phyloP scores from a whole-genome alignment of 345 rosid species.

The Dipteronia sinensis region DNA sequence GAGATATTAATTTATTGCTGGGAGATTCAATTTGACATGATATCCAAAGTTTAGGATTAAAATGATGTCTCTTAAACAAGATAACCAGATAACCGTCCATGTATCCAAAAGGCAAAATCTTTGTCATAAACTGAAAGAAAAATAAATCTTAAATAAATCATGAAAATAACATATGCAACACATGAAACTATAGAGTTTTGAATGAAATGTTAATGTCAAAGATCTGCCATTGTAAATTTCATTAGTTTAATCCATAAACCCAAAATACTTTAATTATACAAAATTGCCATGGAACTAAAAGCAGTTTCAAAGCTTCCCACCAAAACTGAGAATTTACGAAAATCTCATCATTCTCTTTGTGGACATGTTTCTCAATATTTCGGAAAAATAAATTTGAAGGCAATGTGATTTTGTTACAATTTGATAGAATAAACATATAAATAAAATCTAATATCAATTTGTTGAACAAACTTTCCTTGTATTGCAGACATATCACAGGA shows the following conservation, averaged over 20 bases:
- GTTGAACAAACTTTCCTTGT: not conserved
- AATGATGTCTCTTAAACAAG: not conserved
- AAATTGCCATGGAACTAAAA: not conserved
- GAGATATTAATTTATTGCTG: not conserved
- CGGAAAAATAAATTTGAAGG: not conserved
- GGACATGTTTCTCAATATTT: not conserved
- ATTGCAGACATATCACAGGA: not conserved
- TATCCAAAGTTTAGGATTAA: not conserved
- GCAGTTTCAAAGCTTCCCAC: not conserved
- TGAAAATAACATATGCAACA: not conserved
- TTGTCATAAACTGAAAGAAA: not conserved
- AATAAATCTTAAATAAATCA: not conserved
- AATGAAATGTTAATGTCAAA: not conserved
- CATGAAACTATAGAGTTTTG: not conserved
- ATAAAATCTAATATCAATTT: not conserved
- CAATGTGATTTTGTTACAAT: not conserved
- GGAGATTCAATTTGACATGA: constrained; percentile 5
- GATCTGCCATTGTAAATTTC: not conserved
- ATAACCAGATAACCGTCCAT: not conserved
- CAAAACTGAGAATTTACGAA: not conserved
- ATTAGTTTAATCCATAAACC: not conserved
- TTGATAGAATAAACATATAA: not conserved
- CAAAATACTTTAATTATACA: not conserved
- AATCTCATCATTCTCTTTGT: not conserved
- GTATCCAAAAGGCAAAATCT: constrained; percentile 16